Evolutionary conservation across 2,329 filamentous ascomycete genomes (phyloP).

Genomic region (Colletotrichum tanaceti): DNA sequence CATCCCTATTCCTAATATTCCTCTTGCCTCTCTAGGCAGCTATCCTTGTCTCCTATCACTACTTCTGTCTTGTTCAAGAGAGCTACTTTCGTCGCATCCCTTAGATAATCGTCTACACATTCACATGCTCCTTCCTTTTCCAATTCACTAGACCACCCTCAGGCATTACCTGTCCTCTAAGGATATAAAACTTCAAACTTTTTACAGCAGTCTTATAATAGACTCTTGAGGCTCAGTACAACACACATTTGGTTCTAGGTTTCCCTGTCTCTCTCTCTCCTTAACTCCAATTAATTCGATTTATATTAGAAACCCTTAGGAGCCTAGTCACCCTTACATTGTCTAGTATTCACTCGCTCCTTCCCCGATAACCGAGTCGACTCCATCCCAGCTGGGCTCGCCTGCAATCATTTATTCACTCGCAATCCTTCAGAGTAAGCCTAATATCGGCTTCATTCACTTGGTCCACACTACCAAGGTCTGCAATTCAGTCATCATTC

Average conservation of each 20-base stretch:
- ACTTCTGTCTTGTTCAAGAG: background rate
- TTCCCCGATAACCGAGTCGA: background rate
- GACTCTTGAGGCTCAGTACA: no score
- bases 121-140: background rate
- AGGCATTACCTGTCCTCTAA: no score
- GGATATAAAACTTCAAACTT: background rate
- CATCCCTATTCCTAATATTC: no score
- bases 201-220: background rate
- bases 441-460: background rate
- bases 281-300: background rate
- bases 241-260: background rate
- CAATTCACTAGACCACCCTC: background rate
- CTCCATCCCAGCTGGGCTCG: background rate
- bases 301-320: background rate
- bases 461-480: background rate
- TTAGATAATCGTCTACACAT: background rate
- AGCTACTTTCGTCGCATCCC: no score
- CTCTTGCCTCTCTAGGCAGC: no score
- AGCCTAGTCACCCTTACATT: background rate
- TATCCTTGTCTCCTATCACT: no score
- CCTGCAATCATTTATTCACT: background rate
- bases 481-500: background rate
- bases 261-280: background rate
- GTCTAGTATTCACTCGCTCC: background rate
- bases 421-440: background rate